Evolutionary conservation across 2,329 filamentous ascomycete species (phyloP).

Genomic region (Sporothrix pseudoabietina): DNA sequence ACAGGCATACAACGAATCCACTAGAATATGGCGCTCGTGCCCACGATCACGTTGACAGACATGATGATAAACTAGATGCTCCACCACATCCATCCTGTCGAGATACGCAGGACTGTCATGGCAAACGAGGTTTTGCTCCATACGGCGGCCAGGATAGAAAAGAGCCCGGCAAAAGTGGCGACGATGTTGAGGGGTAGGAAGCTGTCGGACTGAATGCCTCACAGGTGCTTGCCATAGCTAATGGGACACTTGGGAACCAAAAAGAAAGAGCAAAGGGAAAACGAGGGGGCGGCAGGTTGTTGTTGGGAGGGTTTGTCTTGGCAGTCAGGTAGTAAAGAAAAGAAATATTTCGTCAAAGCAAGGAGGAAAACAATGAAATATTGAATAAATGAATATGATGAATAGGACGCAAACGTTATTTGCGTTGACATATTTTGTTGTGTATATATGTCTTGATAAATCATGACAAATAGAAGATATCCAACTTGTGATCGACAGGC

Average conservation of each 20-base stretch:
- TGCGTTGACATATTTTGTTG: neutral
- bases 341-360: no score
- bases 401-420: neutral
- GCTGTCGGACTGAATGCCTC: slow-evolving; percentile 31
- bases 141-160: slow-evolving; percentile 40
- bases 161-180: slow-evolving; percentile 36
- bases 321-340: neutral
- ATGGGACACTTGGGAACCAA: neutral
- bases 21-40: slow-evolving; percentile 38
- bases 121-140: slow-evolving; percentile 47
- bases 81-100: slow-evolving; percentile 37
- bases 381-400: slow-evolving; percentile 7
- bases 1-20: slow-evolving; percentile 42
- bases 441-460: neutral
- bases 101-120: slow-evolving; percentile 43
- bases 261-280: neutral
- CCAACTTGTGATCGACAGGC: neutral
- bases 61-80: slow-evolving; percentile 43
- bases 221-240: slow-evolving; percentile 37
- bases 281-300: slow-evolving; percentile 3
- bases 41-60: slow-evolving; percentile 38
- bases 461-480: neutral
- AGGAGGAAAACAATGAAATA: neutral
- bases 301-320: neutral
- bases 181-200: slow-evolving; percentile 34